Percentiles rank a stretch among this genome's conserved stretches.
Conservation (phyloP, 495 filamentous ascomycete genomes). For the Podospora didyma region DNA sequence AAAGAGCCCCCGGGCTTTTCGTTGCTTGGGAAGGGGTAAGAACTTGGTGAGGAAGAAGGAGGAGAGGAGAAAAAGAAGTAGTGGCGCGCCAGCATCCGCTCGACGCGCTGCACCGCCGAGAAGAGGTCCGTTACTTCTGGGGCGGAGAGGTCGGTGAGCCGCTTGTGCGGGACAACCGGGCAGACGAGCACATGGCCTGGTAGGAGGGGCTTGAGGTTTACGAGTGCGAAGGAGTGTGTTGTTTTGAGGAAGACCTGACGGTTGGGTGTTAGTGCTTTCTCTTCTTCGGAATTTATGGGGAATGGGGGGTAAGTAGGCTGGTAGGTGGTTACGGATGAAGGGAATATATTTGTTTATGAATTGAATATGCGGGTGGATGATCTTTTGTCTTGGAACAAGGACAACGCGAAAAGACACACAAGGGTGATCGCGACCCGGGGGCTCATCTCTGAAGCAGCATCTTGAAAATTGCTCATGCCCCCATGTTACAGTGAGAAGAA, state of each 20-base stretch:
- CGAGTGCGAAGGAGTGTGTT: conserved; percentile 72
- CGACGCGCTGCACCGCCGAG: conserved; percentile 73
- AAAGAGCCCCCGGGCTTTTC: conserved; percentile 56
- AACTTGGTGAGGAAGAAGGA: not conserved
- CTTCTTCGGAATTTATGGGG: no score
- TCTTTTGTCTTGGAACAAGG: not conserved
- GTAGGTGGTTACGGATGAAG: not conserved
- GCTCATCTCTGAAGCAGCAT: no score
- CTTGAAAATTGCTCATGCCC: no score
- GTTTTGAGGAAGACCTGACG: conserved; percentile 78
- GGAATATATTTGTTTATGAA: not conserved
- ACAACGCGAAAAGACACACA: not conserved
- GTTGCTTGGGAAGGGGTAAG: not conserved
- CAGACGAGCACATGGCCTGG: conserved; percentile 90
- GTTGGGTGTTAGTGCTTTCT: not conserved
- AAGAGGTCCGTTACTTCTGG: conserved; percentile 82
- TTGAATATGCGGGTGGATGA: not conserved
- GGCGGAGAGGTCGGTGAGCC: conserved; percentile 69
- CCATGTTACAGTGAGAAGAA: no score
- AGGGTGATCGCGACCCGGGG: no score
- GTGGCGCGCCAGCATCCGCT: conserved; percentile 69
- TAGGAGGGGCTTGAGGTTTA: conserved; percentile 91
- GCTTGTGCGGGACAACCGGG: conserved; percentile 58
- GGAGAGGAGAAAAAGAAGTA: conserved; percentile 48
- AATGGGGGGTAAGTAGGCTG: no score